Evolutionary conservation across 2,329 filamentous ascomycete species (phyloP).

Genomic region (Aspergillus amoenus): DNA sequence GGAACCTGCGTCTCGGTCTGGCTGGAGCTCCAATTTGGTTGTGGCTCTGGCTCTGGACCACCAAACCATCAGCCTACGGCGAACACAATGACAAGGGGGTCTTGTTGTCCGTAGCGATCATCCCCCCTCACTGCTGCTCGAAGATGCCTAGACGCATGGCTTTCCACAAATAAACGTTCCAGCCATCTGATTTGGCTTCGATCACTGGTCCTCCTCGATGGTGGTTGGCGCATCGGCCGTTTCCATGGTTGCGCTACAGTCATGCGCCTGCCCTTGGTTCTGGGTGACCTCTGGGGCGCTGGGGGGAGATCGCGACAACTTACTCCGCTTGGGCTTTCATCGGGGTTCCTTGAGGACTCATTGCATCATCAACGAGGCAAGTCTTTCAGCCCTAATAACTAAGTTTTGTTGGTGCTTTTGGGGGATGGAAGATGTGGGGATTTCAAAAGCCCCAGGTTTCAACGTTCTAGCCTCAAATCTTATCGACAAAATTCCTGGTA

Average conservation of each 20-base stretch:
- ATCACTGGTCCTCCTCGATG: neutral
- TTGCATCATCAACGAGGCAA: neutral
- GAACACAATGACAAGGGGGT: conserved; percentile 3
- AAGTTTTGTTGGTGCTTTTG: neutral
- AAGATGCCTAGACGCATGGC: conserved; percentile 7
- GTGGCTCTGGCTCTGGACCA: conserved; percentile 16
- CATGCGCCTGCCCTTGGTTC: conserved; percentile 15
- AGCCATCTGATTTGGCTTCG: conserved; percentile 5
- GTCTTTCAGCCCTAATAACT: neutral
- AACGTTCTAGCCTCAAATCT: too few relatives aligned
- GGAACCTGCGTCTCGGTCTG: conserved; percentile 7
- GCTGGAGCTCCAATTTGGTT: neutral
- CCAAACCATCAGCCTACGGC: neutral
- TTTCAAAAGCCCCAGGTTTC: neutral
- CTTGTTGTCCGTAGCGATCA: neutral
- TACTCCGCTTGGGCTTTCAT: neutral
- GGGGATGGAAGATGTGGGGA: neutral
- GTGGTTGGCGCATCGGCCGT: conserved; percentile 6
- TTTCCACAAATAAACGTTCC: conserved; percentile 9
- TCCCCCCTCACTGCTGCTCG: neutral
- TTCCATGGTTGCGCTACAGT: conserved; percentile 16
- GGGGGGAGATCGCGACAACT: neutral
- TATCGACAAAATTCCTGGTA: neutral
- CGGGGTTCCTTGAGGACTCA: neutral
- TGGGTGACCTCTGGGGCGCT: conserved; percentile 1